Evolutionary conservation across 805 yeast species (phyloP), one percentile per base, ranked within the genome.

Genomic region (Metschnikowia dekortorum): DNA sequence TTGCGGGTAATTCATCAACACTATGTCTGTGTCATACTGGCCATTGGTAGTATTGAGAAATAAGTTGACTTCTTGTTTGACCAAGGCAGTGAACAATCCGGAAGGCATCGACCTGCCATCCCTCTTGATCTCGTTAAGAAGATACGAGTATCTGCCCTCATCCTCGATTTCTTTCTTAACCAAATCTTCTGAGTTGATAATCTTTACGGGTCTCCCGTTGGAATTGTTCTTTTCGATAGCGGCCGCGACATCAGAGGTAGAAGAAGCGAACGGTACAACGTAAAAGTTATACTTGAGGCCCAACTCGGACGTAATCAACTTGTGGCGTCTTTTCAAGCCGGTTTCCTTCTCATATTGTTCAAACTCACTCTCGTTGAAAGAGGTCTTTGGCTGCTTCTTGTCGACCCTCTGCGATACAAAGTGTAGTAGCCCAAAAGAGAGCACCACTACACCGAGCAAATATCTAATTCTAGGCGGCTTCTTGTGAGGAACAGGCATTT

Each of bases 1-100:
- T 44, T 72, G 75, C 3, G 92, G 91, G 61, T 79, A 85, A 58
- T 83, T 80, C 29, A 78, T 60, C 44, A 86, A 63, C 0, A 83
- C 56, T 35, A 82, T 79, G 37, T 71, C 69, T 31, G 81, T 78
- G 32, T 75, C 70, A 22, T 70, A 59, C 22, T 73, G 72, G 3
- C 76, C 67, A 29, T 58, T 60, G 10, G 71, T 57, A 1, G 77
- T 73, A 51, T 70, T 73, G 52, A 68, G 47, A 46, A 60, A 71
- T 37, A 62, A 54, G 9, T 57, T 46, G 8, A 77, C 63, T 42
- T 73, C 73, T 43, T 69, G 61, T 48, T 72, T 73, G 30, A 81
- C 60, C 47, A 81, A 64, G 8, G 81, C 81, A 1, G 84, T 78
- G 51, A 80, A 62, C 35, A 81, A 61, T 6, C 85, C 85, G 34